These are phyloP conservation scores for Mrakia hoshinonis DNA, from an alignment of 768 basidiomycete species.

Conservation along the genomic window DNA sequence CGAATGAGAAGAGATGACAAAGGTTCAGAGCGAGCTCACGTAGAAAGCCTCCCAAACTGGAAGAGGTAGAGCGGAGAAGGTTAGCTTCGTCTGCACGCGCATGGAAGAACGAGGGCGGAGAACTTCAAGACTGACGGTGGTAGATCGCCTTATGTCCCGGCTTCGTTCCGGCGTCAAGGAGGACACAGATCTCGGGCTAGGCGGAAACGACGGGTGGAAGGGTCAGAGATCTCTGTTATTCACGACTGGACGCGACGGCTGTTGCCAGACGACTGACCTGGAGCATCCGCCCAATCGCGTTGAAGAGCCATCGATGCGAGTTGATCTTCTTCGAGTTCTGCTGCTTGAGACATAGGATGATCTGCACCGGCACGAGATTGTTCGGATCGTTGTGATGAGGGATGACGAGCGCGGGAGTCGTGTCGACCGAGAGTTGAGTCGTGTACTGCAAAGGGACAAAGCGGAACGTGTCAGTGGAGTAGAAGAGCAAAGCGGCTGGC, in stretches of 20 bases:
- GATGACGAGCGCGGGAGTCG: slow-evolving; percentile 79
- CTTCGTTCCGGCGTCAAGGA: slow-evolving; percentile 93
- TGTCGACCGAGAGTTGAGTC: slow-evolving; percentile 86
- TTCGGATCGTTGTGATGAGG: slow-evolving; percentile 83
- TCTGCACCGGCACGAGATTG: slow-evolving; percentile 80
- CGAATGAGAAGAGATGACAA: too few relatives aligned
- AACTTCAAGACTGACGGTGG: slow-evolving; percentile 47
- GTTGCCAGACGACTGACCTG: slow-evolving; percentile 46
- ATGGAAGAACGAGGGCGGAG: slow-evolving; percentile 62
- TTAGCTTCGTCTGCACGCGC: slow-evolving; percentile 35
- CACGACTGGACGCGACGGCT: background rate
- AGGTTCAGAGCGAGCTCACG: too few relatives aligned
- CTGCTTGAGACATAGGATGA: slow-evolving; percentile 82
- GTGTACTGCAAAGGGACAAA: slow-evolving; percentile 59
- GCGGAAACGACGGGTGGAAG: too few relatives aligned
- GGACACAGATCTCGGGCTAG: slow-evolving; percentile 81
- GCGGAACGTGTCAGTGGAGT: slow-evolving; percentile 50
- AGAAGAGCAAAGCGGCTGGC: background rate
- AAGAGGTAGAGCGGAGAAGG: background rate
- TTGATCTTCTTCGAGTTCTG: slow-evolving; percentile 85
- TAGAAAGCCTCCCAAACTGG: slow-evolving; percentile 42
- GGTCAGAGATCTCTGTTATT: too few relatives aligned
- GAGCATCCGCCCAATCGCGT: slow-evolving; percentile 75
- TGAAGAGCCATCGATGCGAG: slow-evolving; percentile 56
- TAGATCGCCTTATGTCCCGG: slow-evolving; percentile 94